These are phyloP conservation scores for Physcia stellaris DNA, from an alignment of 495 filamentous ascomycete genomes.

Conservation along the genomic window DNA sequence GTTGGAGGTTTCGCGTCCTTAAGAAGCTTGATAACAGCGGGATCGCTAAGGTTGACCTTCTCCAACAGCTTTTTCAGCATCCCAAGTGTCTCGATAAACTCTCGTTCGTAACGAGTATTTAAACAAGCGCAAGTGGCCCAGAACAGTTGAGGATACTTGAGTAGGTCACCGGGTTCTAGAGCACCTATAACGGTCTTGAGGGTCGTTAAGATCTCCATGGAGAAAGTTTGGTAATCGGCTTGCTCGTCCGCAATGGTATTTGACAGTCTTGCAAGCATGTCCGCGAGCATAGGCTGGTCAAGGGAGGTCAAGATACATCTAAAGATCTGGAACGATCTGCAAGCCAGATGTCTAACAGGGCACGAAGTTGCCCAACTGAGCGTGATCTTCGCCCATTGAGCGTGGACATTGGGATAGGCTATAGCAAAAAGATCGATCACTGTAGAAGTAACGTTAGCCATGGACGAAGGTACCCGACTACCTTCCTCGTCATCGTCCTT, in stretches of 20 bases:
- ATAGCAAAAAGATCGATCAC: conserved; percentile 76
- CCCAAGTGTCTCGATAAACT: conserved; percentile 79
- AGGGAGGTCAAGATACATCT: conserved; percentile 79
- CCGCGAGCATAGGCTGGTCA: conserved; percentile 84
- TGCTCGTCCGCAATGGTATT: conserved; percentile 94
- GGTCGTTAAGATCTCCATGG: conserved; percentile 93
- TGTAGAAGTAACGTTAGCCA: conserved; percentile 68
- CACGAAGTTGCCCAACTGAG: conserved; percentile 94
- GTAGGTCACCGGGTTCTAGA: conserved; percentile 60
- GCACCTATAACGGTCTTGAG: conserved; percentile 79
- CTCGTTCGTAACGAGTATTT: conserved; percentile 87
- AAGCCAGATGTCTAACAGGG: conserved; percentile 89
- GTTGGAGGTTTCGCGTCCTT: conserved; percentile 65
- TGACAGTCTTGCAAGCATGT: conserved; percentile 87
- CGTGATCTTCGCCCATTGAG: conserved; percentile 78
- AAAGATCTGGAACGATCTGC: conserved; percentile 94
- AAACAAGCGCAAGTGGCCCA: conserved; percentile 95
- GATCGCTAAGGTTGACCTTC: conserved; percentile 68
- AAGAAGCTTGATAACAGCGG: conserved; percentile 50
- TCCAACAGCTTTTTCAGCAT: conserved; percentile 83
- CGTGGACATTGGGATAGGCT: conserved; percentile 73
- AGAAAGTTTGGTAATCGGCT: conserved; percentile 83
- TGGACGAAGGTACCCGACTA: conserved; percentile 71
- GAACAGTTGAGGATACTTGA: conserved; percentile 86
- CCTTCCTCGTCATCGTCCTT: conserved; percentile 51